phyloP scores from a whole-genome alignment of 495 filamentous ascomycete genomes.

The Daldinia caldariorum region DNA sequence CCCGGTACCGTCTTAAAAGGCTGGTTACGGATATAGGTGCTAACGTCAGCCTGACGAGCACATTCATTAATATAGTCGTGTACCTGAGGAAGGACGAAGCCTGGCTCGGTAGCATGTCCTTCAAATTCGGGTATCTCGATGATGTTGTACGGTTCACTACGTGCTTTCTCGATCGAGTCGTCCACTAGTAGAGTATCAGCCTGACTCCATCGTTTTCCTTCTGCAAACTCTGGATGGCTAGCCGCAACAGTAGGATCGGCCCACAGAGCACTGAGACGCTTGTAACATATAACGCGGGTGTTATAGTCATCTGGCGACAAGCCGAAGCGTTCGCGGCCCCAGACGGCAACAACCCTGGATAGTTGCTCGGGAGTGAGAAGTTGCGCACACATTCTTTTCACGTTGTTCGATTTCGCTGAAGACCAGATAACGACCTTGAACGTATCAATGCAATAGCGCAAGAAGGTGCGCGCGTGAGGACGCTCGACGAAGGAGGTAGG shows the following conservation, averaged over 20 bases:
- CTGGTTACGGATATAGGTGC: slow-evolving; percentile 52
- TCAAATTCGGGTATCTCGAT: slow-evolving; percentile 81
- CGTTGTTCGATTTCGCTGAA: slow-evolving; percentile 77
- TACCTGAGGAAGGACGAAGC: slow-evolving; percentile 56
- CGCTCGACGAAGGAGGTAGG: slow-evolving; percentile 68
- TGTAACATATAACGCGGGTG: slow-evolving; percentile 85
- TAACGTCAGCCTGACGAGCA: slow-evolving; percentile 56
- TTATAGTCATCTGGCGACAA: slow-evolving; percentile 71
- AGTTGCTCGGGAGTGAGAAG: slow-evolving; percentile 60
- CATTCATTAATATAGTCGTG: slow-evolving; percentile 60
- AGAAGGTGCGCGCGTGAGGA: slow-evolving; percentile 70
- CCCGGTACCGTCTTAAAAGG: slow-evolving; percentile 45
- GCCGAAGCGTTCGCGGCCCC: slow-evolving; percentile 82
- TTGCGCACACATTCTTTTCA: slow-evolving; percentile 66
- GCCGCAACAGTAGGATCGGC: slow-evolving; percentile 59
- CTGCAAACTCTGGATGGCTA: slow-evolving; percentile 55
- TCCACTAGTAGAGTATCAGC: slow-evolving; percentile 91
- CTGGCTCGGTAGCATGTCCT: slow-evolving; percentile 52
- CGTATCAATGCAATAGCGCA: slow-evolving; percentile 70
- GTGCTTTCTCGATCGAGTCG: slow-evolving; percentile 80
- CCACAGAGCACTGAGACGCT: slow-evolving; percentile 81
- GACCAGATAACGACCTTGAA: slow-evolving; percentile 92
- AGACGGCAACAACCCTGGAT: slow-evolving; percentile 68
- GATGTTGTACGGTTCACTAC: slow-evolving; percentile 83
- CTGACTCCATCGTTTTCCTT: slow-evolving; percentile 71